Evolutionary conservation across 768 basidiomycete species (phyloP).

Genomic region (Termitomyces titanicus): DNA sequence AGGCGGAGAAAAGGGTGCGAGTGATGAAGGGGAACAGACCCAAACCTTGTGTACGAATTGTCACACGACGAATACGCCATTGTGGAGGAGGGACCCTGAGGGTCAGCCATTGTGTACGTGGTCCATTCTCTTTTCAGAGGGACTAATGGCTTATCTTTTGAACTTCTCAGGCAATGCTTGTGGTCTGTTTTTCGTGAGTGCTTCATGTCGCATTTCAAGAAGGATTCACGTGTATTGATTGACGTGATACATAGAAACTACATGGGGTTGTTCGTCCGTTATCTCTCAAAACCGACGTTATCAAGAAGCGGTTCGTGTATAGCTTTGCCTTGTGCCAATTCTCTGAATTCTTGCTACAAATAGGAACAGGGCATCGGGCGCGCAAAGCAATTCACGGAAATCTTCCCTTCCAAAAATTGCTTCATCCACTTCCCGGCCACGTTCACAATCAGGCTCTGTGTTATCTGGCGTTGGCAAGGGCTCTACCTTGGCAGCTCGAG

Average conservation of each 20-base stretch:
- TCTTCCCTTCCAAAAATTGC: constrained; percentile 70
- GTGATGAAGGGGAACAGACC: constrained; percentile 65
- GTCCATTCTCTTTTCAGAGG: background rate
- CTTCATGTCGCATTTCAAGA: background rate
- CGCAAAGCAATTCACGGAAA: constrained; percentile 67
- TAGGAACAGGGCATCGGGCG: constrained; percentile 81
- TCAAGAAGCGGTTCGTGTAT: constrained; percentile 81
- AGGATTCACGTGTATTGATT: constrained; percentile 6
- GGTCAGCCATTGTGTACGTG: constrained; percentile 85
- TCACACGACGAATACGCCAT: constrained; percentile 90
- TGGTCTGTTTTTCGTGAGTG: constrained; percentile 86
- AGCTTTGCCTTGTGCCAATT: constrained; percentile 5
- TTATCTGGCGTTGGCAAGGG: constrained; percentile 39
- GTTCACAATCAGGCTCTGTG: constrained; percentile 64
- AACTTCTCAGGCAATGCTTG: constrained; percentile 72
- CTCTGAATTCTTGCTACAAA: background rate
- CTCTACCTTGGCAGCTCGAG: constrained; percentile 13
- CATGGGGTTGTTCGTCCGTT: constrained; percentile 94
- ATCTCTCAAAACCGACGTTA: constrained; percentile 94
- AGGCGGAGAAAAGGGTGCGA: constrained; percentile 35
- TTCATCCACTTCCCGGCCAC: constrained; percentile 67
- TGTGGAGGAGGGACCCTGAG: constrained; percentile 91
- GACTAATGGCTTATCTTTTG: constrained; percentile 15
- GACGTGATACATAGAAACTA: constrained; percentile 61
- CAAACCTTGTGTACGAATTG: constrained; percentile 93